Percentiles rank a stretch among this genome's conserved stretches.
phyloP scores from a whole-genome alignment of 495 filamentous ascomycete genomes.

The Trichoderma erinaceum region DNA sequence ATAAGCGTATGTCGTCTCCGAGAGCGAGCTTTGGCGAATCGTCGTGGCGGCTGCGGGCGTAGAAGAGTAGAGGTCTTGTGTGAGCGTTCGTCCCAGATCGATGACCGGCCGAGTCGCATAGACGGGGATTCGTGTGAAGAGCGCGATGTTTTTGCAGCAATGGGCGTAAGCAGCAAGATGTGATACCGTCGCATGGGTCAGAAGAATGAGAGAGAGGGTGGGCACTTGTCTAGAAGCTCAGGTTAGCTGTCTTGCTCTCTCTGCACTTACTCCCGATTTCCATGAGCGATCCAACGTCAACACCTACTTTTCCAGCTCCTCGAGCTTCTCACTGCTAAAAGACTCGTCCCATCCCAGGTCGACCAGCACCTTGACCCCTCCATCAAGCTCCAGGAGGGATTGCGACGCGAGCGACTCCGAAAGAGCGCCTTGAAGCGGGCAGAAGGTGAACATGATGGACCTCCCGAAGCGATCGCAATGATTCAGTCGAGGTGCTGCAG shows the following conservation, averaged over 20 bases:
- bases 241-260: conserved; percentile 16
- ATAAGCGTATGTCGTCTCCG: conserved; percentile 56
- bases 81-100: conserved; percentile 79
- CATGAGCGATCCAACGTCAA: background rate
- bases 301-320: conserved; percentile 80
- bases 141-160: conserved; percentile 92
- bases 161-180: conserved; percentile 93
- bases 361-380: conserved; percentile 88
- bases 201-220: conserved; percentile 85
- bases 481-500: background rate
- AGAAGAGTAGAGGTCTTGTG: conserved; percentile 90
- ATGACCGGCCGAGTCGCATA: conserved; percentile 94
- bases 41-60: conserved; percentile 79
- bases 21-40: conserved; percentile 61
- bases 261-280: background rate
- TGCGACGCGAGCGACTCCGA: conserved; percentile 82
- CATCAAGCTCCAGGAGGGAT: conserved; percentile 92
- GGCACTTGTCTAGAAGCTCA: conserved; percentile 61
- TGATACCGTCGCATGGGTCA: conserved; percentile 85
- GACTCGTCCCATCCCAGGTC: conserved; percentile 94
- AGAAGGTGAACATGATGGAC: conserved; percentile 85
- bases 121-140: conserved; percentile 87
- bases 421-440: conserved; percentile 83
- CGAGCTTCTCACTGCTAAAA: conserved; percentile 74
- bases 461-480: conserved; percentile 14